These are phyloP conservation scores for Fusarium burgessii DNA, from an alignment of 2,329 filamentous ascomycete genomes.

Conservation along the genomic window DNA sequence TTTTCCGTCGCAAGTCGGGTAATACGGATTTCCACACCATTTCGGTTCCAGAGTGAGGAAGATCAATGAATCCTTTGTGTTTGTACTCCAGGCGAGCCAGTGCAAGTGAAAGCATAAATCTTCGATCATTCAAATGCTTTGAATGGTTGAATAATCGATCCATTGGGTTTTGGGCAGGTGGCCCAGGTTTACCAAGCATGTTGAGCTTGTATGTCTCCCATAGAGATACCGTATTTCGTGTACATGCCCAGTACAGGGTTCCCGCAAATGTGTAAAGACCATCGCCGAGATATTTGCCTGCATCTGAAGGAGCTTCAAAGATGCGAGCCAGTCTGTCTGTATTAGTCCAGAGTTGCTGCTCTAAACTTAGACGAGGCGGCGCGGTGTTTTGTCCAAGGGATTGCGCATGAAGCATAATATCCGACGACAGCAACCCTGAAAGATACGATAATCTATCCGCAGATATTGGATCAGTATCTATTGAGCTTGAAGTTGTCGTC, in stretches of 20 bases:
- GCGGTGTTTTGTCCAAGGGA: background rate
- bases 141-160: constrained; percentile 44
- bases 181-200: background rate
- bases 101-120: constrained; percentile 39
- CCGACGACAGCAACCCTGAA: background rate
- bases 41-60: constrained; percentile 1
- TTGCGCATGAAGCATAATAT: background rate
- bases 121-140: constrained; percentile 34
- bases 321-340: constrained; percentile 42
- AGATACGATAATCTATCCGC: background rate
- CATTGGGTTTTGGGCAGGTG: constrained; percentile 11
- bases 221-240: constrained; percentile 35
- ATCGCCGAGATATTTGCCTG: constrained; percentile 39
- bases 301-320: constrained; percentile 39
- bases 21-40: constrained; percentile 7
- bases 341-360: constrained; percentile 38
- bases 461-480: background rate
- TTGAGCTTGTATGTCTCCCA: constrained; percentile 40
- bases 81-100: constrained; percentile 38
- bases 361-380: background rate
- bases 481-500: constrained; percentile 2
- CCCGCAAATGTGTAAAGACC: constrained; percentile 40
- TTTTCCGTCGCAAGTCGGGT: constrained; percentile 1
- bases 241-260: constrained; percentile 44
- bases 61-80: constrained; percentile 38